A percentile compares a stretch with the other conserved stretches of the same genome.
These are phyloP conservation scores for Erysimum pusillum DNA, from an alignment of 441 rosid species.

Conservation along the genomic window DNA sequence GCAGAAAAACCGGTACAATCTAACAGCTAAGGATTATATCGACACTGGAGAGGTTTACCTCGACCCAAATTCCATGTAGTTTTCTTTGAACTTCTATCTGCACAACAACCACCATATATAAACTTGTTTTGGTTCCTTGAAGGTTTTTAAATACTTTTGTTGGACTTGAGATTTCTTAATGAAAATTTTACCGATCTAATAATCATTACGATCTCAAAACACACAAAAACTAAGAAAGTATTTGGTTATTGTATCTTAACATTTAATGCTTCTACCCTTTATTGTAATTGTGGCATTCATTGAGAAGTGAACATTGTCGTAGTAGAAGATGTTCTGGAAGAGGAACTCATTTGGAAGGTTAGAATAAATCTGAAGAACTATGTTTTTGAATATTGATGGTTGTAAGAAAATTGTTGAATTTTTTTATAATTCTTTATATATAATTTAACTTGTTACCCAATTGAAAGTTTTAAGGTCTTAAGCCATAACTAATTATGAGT, in stretches of 20 bases:
- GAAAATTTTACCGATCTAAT: neutral
- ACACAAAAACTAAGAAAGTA: neutral
- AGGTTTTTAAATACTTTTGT: neutral
- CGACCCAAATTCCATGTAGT: neutral
- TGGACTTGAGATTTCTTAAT: neutral
- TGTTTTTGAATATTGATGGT: no score
- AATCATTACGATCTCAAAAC: neutral
- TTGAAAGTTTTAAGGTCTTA: no score
- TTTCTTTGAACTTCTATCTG: no score
- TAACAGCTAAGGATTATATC: no score
- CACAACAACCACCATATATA: no score
- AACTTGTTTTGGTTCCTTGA: neutral
- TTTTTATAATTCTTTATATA: no score
- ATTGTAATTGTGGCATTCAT: neutral
- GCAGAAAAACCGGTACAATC: no score
- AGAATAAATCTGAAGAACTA: neutral
- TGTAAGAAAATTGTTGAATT: no score
- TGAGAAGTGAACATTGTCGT: neutral
- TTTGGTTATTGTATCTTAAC: constrained; percentile 6
- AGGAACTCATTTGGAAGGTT: neutral
- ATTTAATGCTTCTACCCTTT: neutral
- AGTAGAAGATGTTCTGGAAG: neutral
- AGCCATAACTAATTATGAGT: no score
- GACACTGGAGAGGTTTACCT: no score
- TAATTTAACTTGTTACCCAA: no score